These are phyloP conservation scores for Heritiera littoralis DNA, from an alignment of 345 rosid genomes.

Conservation along the genomic window DNA sequence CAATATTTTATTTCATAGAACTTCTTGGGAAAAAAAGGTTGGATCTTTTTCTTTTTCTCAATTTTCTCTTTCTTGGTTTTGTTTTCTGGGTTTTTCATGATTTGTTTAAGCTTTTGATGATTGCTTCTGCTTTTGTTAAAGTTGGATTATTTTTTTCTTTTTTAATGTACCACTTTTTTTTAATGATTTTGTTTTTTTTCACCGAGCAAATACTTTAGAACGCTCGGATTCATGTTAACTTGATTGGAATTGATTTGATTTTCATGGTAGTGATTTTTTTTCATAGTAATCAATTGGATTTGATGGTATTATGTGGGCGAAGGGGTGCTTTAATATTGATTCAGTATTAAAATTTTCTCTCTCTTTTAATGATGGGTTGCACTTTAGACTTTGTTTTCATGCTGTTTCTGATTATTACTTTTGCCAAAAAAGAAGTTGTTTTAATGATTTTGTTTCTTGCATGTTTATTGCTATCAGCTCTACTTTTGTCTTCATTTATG, in stretches of 20 bases:
- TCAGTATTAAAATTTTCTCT: background rate
- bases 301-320: background rate
- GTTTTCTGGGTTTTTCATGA: slow-evolving; percentile 8
- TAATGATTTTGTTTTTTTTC: background rate
- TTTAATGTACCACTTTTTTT: background rate
- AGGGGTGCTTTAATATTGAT: background rate
- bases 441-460: slow-evolving; percentile 37
- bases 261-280: background rate
- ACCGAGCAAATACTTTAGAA: background rate
- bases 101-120: background rate
- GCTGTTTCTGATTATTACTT: slow-evolving; percentile 26
- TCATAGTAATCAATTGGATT: background rate
- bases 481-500: slow-evolving; percentile 8
- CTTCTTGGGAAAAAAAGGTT: background rate
- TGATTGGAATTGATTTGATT: background rate
- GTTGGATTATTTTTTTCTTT: background rate
- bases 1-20: background rate
- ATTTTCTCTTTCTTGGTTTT: background rate
- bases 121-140: background rate
- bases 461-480: slow-evolving; percentile 23
- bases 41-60: background rate
- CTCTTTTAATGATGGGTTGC: background rate
- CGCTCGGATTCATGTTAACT: background rate
- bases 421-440: slow-evolving; percentile 16
- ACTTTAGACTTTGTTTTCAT: background rate